These are phyloP conservation scores for Botryosphaeria agaves DNA, from an alignment of 2,329 filamentous ascomycete species.

Conservation along the genomic window DNA sequence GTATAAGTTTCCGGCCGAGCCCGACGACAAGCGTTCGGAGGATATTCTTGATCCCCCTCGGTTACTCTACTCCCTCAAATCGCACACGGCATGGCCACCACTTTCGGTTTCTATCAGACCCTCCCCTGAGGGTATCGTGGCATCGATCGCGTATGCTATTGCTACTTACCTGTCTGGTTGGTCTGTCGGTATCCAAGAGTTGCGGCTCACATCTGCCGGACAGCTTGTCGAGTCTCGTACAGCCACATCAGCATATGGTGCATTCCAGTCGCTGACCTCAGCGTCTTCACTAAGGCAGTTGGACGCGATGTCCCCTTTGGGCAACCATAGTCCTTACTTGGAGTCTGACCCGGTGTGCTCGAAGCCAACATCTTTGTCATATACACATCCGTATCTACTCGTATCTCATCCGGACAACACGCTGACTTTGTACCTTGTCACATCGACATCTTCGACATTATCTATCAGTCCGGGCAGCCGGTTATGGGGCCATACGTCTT, in stretches of 20 bases:
- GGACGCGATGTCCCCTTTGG: constrained; percentile 10
- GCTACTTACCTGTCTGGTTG: constrained; percentile 62
- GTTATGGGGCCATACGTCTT: constrained; percentile 84
- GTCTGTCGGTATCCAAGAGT: constrained; percentile 83
- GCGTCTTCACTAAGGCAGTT: no score
- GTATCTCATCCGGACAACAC: constrained; percentile 79
- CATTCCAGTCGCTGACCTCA: constrained; percentile 24
- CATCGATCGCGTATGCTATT: constrained; percentile 75
- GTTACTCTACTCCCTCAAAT: constrained; percentile 62
- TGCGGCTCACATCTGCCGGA: constrained; percentile 43
- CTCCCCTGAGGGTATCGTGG: constrained; percentile 45
- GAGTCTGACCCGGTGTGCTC: constrained; percentile 14
- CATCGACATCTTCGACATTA: constrained; percentile 47
- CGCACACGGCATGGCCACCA: constrained; percentile 61
- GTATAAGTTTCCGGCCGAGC: constrained; percentile 42
- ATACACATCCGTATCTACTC: constrained; percentile 66
- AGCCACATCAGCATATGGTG: constrained; percentile 30
- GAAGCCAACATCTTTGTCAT: constrained; percentile 33
- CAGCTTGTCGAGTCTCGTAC: constrained; percentile 30
- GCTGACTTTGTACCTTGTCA: constrained; percentile 64
- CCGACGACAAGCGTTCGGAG: constrained; percentile 3
- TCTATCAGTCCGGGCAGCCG: constrained; percentile 56
- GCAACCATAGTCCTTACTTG: constrained; percentile 5
- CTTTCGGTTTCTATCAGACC: constrained; percentile 69
- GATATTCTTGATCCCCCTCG: constrained; percentile 25